phyloP scores from a whole-genome alignment of 164 flowering plant genomes.

The Vitis rupestris region DNA sequence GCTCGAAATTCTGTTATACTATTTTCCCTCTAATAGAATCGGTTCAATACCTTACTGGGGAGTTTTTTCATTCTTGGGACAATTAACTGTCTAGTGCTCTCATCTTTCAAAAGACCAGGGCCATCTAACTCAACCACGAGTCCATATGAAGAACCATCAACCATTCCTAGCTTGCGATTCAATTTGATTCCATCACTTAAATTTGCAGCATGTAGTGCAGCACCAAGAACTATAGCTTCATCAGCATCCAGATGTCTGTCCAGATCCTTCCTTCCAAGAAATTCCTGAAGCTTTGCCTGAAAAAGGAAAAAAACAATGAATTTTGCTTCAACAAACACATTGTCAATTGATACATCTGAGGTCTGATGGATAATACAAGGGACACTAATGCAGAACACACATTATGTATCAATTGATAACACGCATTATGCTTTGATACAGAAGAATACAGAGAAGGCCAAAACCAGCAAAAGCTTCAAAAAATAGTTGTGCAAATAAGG shows the following conservation, averaged over 20 bases:
- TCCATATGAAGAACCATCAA: slow-evolving; percentile 95
- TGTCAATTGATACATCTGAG: neutral
- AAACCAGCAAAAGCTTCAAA: too few relatives aligned
- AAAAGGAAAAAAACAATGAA: neutral
- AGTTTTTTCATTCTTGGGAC: slow-evolving; percentile 88
- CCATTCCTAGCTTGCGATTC: slow-evolving; percentile 93
- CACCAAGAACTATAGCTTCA: slow-evolving; percentile 96
- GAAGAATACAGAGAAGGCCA: too few relatives aligned
- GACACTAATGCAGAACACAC: too few relatives aligned
- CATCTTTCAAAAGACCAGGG: slow-evolving; percentile 65
- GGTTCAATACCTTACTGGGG: slow-evolving; percentile 74
- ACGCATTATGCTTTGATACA: too few relatives aligned
- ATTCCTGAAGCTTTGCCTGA: slow-evolving; percentile 92
- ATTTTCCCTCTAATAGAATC: neutral
- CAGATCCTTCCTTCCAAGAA: slow-evolving; percentile 80
- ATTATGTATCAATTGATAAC: too few relatives aligned
- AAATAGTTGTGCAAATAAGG: too few relatives aligned
- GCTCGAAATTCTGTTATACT: neutral
- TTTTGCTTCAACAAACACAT: neutral
- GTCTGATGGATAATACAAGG: neutral
- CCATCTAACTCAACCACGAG: slow-evolving; percentile 71
- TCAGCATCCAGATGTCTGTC: slow-evolving; percentile 98
- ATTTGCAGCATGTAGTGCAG: slow-evolving; percentile 96
- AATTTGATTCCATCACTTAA: slow-evolving; percentile 98
- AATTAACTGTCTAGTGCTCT: slow-evolving; percentile 61